These are phyloP conservation scores for Candida qinlingensis DNA, from an alignment of 805 yeast genomes.

Conservation along the genomic window DNA sequence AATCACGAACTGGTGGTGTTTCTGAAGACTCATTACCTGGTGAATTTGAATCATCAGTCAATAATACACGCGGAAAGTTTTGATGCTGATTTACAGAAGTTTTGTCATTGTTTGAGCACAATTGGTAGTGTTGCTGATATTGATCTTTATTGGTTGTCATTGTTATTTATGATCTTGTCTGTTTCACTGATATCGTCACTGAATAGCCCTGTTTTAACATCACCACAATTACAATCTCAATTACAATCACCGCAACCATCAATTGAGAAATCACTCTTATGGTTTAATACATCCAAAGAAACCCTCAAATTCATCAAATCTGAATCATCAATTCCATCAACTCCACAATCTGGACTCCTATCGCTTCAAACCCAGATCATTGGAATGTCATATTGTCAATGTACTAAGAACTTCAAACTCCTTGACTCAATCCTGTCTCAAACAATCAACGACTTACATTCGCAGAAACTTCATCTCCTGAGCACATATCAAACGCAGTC, in stretches of 20 bases:
- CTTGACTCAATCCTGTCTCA: slow-evolving; percentile 1
- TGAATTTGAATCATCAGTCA: slow-evolving; percentile 6
- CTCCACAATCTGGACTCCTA: background rate
- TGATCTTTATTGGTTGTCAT: slow-evolving; percentile 12
- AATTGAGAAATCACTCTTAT: slow-evolving; percentile 3
- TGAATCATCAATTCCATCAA: background rate
- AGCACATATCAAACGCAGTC: background rate
- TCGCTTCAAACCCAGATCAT: background rate
- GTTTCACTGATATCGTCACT: slow-evolving; percentile 10
- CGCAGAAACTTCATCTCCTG: background rate
- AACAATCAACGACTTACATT: background rate
- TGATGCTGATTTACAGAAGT: slow-evolving; percentile 10
- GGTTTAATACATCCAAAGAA: slow-evolving; percentile 18
- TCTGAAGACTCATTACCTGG: slow-evolving; percentile 14
- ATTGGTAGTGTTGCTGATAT: slow-evolving; percentile 4
- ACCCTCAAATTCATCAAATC: slow-evolving; percentile 10
- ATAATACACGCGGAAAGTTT: slow-evolving; percentile 7
- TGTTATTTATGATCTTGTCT: slow-evolving; percentile 10
- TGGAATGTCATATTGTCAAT: background rate
- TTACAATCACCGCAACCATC: background rate
- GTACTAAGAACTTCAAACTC: background rate
- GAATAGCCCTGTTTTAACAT: background rate
- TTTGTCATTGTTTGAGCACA: slow-evolving; percentile 10
- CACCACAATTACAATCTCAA: background rate
- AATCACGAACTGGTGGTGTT: slow-evolving; percentile 5